phyloP scores from a whole-genome alignment of 225 moss, liverwort and hornwort species.

The Pseudisothecium myosuroides region DNA sequence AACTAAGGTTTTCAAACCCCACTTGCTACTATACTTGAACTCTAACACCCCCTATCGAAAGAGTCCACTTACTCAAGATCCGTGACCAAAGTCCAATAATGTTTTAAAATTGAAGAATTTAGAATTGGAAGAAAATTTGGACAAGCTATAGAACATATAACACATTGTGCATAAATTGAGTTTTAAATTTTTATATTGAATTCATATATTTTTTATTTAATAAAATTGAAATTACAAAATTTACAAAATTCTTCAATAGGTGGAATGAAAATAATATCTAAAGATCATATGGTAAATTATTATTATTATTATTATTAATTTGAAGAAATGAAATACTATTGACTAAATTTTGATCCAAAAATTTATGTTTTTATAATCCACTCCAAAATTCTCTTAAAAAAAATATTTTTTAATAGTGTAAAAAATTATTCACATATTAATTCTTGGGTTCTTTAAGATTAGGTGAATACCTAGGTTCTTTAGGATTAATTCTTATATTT shows the following conservation, averaged over 20 bases:
- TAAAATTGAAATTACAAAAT: too few relatives aligned
- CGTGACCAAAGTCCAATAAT: accelerated
- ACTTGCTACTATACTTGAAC: neutral
- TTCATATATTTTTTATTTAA: neutral
- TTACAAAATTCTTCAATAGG: too few relatives aligned
- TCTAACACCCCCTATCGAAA: accelerated
- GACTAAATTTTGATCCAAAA: too few relatives aligned
- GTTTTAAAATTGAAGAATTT: neutral
- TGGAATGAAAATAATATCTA: too few relatives aligned
- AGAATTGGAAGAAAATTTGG: neutral
- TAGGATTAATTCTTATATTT: neutral
- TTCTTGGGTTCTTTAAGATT: too few relatives aligned
- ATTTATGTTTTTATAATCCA: too few relatives aligned
- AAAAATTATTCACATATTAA: too few relatives aligned
- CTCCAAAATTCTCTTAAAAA: too few relatives aligned
- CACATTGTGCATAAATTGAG: neutral
- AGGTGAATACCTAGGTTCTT: neutral
- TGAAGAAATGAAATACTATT: too few relatives aligned
- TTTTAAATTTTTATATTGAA: neutral
- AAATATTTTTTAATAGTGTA: too few relatives aligned
- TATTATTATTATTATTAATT: too few relatives aligned
- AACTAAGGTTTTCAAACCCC: accelerated
- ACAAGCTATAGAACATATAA: accelerated
- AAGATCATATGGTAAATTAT: too few relatives aligned
- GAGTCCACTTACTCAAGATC: accelerated